A percentile compares a stretch with the other conserved stretches of the same genome.
phyloP scores from a whole-genome alignment of 495 filamentous ascomycete species.

The Pseudotulostoma volvatum region DNA sequence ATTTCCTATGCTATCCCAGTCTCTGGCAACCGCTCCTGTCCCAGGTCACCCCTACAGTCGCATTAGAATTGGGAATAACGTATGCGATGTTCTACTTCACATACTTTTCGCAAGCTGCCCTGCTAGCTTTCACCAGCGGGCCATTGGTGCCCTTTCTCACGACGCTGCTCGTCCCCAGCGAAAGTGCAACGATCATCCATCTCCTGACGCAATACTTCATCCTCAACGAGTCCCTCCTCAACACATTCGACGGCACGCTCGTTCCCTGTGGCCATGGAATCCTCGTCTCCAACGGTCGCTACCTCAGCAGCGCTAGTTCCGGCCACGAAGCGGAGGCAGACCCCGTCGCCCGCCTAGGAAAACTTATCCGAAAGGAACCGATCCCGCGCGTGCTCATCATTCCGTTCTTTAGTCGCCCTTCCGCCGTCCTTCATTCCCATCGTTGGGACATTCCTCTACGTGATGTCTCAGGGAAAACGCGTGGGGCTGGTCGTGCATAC shows the following conservation, averaged over 20 bases:
- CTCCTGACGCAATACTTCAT: conserved; percentile 59
- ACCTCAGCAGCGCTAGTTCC: conserved; percentile 35
- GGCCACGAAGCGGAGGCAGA: conserved; percentile 27
- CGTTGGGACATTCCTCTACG: conserved; percentile 65
- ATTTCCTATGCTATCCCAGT: conserved; percentile 38
- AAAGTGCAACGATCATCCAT: conserved; percentile 64
- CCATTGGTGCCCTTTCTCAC: conserved; percentile 62
- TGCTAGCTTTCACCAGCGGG: conserved; percentile 65
- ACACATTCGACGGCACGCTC: conserved; percentile 81
- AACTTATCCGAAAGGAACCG: conserved; percentile 49
- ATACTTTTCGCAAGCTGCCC: conserved; percentile 75
- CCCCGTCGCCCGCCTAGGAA: conserved; percentile 55
- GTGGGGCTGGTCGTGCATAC: conserved; percentile 36
- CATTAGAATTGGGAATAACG: conserved; percentile 57
- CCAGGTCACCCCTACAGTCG: conserved; percentile 48
- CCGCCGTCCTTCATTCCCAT: conserved; percentile 87
- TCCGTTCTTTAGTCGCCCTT: conserved; percentile 16
- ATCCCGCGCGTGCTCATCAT: conserved; percentile 44
- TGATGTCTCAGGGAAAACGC: conserved; percentile 52
- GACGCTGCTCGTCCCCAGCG: conserved; percentile 59
- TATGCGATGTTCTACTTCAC: conserved; percentile 71
- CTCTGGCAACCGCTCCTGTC: conserved; percentile 52
- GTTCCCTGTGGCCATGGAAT: conserved; percentile 35
- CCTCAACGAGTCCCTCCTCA: conserved; percentile 62
- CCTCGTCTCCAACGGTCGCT: conserved; percentile 56